Percentiles rank a stretch among this genome's conserved stretches.
Conservation (phyloP, 768 basidiomycete genomes). For the Phylloporus sp. region DNA sequence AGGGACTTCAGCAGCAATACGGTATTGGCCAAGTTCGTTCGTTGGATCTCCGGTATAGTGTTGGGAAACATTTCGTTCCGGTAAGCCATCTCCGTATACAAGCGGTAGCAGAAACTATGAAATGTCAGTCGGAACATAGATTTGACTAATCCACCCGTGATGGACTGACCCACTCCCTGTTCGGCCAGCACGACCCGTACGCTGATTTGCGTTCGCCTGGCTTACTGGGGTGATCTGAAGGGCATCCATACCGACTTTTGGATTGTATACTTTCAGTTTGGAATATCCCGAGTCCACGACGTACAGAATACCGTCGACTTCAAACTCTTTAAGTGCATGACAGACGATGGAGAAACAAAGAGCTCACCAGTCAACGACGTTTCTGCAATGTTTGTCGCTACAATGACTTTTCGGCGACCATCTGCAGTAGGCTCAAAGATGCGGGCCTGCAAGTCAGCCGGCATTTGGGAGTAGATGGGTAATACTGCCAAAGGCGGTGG, state of each 20-base stretch:
- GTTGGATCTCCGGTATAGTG: slow-evolving; percentile 97
- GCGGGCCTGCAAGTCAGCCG: slow-evolving; percentile 96
- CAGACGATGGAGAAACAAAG: background rate
- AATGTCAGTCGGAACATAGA: slow-evolving; percentile 1
- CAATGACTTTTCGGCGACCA: slow-evolving; percentile 93
- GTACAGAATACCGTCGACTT: slow-evolving; percentile 95
- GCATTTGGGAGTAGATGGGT: slow-evolving; percentile 99
- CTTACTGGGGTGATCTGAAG: slow-evolving; percentile 98
- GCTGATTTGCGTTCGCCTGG: slow-evolving; percentile 95
- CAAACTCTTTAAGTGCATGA: slow-evolving; percentile 3
- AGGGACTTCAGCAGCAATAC: slow-evolving; percentile 92
- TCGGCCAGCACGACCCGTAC: slow-evolving; percentile 93
- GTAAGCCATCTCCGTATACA: slow-evolving; percentile 96
- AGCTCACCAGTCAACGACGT: slow-evolving; percentile 84
- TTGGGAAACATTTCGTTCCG: slow-evolving; percentile 93
- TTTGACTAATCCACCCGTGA: background rate
- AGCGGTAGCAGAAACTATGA: slow-evolving; percentile 84
- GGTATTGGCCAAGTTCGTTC: slow-evolving; percentile 96
- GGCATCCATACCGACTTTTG: slow-evolving; percentile 98
- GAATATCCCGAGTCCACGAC: slow-evolving; percentile 97
- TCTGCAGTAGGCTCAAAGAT: slow-evolving; percentile 94
- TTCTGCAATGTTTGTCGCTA: slow-evolving; percentile 98
- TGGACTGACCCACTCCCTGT: slow-evolving; percentile 84
- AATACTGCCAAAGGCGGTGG: slow-evolving; percentile 84
- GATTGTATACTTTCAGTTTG: slow-evolving; percentile 98